These are phyloP conservation scores for Neonectria ditissima DNA, from an alignment of 2,329 filamentous ascomycete species.

Conservation along the genomic window DNA sequence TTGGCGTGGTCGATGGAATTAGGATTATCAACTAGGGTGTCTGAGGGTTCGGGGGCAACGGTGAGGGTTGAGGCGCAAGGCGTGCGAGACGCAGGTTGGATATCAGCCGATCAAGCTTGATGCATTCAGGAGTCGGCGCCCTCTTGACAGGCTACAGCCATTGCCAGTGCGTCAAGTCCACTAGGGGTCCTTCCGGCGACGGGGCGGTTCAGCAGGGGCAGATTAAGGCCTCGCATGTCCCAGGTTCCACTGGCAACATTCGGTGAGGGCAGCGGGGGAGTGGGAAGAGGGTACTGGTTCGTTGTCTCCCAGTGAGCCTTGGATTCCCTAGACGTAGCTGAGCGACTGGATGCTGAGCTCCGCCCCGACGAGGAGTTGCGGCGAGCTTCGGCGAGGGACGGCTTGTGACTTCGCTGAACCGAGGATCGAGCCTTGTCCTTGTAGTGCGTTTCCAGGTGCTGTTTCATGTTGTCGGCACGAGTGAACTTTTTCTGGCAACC, in stretches of 20 bases:
- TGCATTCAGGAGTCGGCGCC: slow-evolving; percentile 41
- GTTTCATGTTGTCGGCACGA: slow-evolving; percentile 88
- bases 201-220: slow-evolving; percentile 60
- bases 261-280: slow-evolving; percentile 54
- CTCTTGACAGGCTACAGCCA: slow-evolving; percentile 66
- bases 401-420: slow-evolving; percentile 49
- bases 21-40: slow-evolving; percentile 41
- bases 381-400: slow-evolving; percentile 49
- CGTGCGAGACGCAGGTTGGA: slow-evolving; percentile 1
- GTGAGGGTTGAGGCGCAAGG: slow-evolving; percentile 2
- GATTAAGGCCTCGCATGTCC: slow-evolving; percentile 61
- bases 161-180: slow-evolving; percentile 66
- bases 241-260: slow-evolving; percentile 52
- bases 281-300: slow-evolving; percentile 53
- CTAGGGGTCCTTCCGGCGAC: slow-evolving; percentile 57
- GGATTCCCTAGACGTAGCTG: slow-evolving; percentile 42
- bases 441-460: slow-evolving; percentile 82
- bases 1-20: slow-evolving; percentile 29
- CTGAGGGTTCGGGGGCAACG: slow-evolving; percentile 16
- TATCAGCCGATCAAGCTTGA: slow-evolving; percentile 1
- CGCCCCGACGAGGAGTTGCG: slow-evolving; percentile 50
- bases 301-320: slow-evolving; percentile 54
- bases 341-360: slow-evolving; percentile 43
- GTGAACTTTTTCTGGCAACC: slow-evolving; percentile 86
- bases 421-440: slow-evolving; percentile 68